Conservation (phyloP, 2,329 filamentous ascomycete species). For the Fusarium brachygibbosum region DNA sequence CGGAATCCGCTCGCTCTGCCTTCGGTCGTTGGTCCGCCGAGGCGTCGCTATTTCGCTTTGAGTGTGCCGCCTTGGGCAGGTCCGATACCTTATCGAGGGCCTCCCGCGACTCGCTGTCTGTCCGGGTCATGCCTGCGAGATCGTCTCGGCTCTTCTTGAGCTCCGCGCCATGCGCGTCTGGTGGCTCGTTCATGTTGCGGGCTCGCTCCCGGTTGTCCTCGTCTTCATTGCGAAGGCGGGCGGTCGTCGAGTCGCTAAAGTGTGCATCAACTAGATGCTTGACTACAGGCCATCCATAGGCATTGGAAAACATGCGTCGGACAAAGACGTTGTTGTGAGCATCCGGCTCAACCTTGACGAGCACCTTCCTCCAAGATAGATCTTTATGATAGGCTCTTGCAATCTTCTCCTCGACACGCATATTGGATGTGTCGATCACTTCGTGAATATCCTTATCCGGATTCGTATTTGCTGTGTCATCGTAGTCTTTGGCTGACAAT, state of each 20-base stretch:
- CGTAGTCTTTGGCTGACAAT: conserved; percentile 64
- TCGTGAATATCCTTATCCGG: conserved; percentile 58
- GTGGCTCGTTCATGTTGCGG: conserved; percentile 67
- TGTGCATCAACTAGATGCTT: conserved; percentile 96
- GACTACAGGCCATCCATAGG: conserved; percentile 96
- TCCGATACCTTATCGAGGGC: conserved; percentile 63
- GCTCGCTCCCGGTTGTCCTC: conserved; percentile 78
- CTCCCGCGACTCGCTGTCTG: conserved; percentile 51
- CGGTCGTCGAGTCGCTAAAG: conserved; percentile 78
- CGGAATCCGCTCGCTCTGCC: conserved; percentile 63
- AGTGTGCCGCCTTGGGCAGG: conserved; percentile 53
- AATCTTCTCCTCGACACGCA: conserved; percentile 98
- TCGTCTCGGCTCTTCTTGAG: conserved; percentile 58
- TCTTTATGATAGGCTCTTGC: conserved; percentile 93
- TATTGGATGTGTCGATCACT: conserved; percentile 71
- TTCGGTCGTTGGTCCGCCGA: conserved; percentile 32
- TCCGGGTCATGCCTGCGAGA: conserved; percentile 34
- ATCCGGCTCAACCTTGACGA: conserved; percentile 95
- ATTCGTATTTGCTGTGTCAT: conserved; percentile 63
- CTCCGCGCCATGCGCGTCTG: conserved; percentile 75
- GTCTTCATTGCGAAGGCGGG: conserved; percentile 75
- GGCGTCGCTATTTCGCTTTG: conserved; percentile 42
- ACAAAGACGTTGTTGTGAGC: conserved; percentile 99
- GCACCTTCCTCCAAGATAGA: conserved; percentile 94
- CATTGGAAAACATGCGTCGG: conserved; percentile 95